Evolutionary conservation across 495 filamentous ascomycete genomes (phyloP).

Genomic region (Aspergillus kassunensis): DNA sequence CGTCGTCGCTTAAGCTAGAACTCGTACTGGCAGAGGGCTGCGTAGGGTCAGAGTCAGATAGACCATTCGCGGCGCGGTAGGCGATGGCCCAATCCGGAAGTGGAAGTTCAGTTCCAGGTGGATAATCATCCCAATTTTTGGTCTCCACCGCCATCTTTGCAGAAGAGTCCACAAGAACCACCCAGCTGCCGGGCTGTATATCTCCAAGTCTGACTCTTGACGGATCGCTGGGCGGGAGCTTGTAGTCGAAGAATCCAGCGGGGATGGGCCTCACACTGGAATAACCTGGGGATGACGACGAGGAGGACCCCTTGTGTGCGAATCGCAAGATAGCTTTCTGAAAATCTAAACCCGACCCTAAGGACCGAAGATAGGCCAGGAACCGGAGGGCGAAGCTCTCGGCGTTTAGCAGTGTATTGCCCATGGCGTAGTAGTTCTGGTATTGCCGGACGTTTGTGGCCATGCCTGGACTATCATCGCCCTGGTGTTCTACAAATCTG

Average conservation of each 20-base stretch:
- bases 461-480: slow-evolving; percentile 12
- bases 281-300: slow-evolving; percentile 5
- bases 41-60: background rate
- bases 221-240: slow-evolving; percentile 1
- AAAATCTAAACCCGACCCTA: slow-evolving; percentile 10
- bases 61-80: background rate
- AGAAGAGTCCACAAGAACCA: slow-evolving; percentile 13
- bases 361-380: slow-evolving; percentile 14
- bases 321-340: slow-evolving; percentile 21
- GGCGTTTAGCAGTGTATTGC: slow-evolving; percentile 6
- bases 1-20: background rate
- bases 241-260: slow-evolving; percentile 8
- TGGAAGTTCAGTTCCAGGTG: background rate
- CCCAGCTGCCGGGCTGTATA: slow-evolving; percentile 16
- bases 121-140: background rate
- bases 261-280: slow-evolving; percentile 13
- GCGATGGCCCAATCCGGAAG: too few relatives aligned
- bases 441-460: slow-evolving; percentile 4
- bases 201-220: slow-evolving; percentile 14
- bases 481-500: slow-evolving; percentile 6
- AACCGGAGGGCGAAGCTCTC: slow-evolving; percentile 18
- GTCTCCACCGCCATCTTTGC: background rate
- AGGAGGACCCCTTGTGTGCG: slow-evolving; percentile 6
- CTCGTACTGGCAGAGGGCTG: background rate
- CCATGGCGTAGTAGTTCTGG: slow-evolving; percentile 12